Evolutionary conservation across 2,329 filamentous ascomycete species (phyloP).

Genomic region (Aureobasidium vineae): DNA sequence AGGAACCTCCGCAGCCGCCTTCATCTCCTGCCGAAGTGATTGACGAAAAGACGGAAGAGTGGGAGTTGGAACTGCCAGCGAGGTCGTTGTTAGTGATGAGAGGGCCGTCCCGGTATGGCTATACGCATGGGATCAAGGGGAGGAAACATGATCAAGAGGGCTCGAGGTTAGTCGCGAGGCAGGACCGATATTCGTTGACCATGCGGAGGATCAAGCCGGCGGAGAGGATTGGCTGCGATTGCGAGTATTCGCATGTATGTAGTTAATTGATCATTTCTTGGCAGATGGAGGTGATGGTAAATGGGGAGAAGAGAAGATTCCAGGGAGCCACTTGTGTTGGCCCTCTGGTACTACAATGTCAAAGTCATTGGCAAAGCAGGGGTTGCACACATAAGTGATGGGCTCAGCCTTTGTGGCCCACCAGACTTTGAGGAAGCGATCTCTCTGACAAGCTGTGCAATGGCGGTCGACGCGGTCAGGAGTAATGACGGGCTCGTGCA

Average conservation of each 20-base stretch:
- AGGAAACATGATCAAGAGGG: slow-evolving; percentile 19
- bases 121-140: slow-evolving; percentile 25
- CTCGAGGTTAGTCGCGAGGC: not conserved
- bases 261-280: slow-evolving; percentile 2
- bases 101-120: slow-evolving; percentile 20
- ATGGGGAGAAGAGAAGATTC: not conserved
- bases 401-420: not conserved
- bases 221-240: slow-evolving; percentile 18
- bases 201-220: slow-evolving; percentile 22
- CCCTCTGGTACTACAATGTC: not conserved
- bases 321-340: not conserved
- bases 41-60: slow-evolving; percentile 21
- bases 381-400: not conserved
- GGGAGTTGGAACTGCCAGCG: slow-evolving; percentile 22
- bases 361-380: not conserved
- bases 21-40: not conserved
- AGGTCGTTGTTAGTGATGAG: slow-evolving; percentile 23
- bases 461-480: not conserved
- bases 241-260: slow-evolving; percentile 22
- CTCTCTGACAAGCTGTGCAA: not conserved
- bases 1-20: not conserved
- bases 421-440: not conserved
- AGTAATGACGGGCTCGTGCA: not conserved
- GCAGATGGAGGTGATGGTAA: not conserved
- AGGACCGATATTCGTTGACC: slow-evolving; percentile 24